phyloP scores from a whole-genome alignment of 805 yeast genomes.

The Debaryomyces hansenii region DNA sequence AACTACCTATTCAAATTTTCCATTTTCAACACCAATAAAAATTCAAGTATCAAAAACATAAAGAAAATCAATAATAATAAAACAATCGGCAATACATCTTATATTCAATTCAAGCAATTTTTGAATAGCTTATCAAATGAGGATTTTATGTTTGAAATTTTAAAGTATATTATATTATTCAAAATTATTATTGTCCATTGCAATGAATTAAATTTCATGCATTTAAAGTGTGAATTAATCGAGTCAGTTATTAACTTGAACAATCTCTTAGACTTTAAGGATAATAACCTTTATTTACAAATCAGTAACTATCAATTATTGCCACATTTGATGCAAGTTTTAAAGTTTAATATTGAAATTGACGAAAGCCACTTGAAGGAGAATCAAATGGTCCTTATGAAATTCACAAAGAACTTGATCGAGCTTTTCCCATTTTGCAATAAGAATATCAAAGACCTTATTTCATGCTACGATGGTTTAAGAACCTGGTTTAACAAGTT shows the following conservation, averaged over 20 bases:
- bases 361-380: constrained; percentile 13
- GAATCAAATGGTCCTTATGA: constrained; percentile 9
- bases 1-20: constrained; percentile 3
- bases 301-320: constrained; percentile 31
- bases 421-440: constrained; percentile 27
- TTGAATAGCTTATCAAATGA: constrained; percentile 2
- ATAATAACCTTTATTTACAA: constrained; percentile 17
- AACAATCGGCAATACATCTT: background rate
- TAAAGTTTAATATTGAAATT: constrained; percentile 25
- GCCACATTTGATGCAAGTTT: constrained; percentile 30
- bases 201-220: constrained; percentile 12
- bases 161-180: constrained; percentile 16
- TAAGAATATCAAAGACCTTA: constrained; percentile 23
- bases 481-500: constrained; percentile 25
- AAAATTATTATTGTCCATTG: constrained; percentile 21
- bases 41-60: background rate
- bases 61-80: background rate
- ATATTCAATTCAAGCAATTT: background rate
- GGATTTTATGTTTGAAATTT: constrained; percentile 6
- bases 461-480: constrained; percentile 19
- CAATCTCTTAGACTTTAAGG: constrained; percentile 5
- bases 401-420: constrained; percentile 21
- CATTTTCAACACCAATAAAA: background rate
- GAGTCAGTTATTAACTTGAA: constrained; percentile 16
- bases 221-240: constrained; percentile 17